Conservation (phyloP, 192 early-diverging fungal species). For the Dissophora ornata region DNA sequence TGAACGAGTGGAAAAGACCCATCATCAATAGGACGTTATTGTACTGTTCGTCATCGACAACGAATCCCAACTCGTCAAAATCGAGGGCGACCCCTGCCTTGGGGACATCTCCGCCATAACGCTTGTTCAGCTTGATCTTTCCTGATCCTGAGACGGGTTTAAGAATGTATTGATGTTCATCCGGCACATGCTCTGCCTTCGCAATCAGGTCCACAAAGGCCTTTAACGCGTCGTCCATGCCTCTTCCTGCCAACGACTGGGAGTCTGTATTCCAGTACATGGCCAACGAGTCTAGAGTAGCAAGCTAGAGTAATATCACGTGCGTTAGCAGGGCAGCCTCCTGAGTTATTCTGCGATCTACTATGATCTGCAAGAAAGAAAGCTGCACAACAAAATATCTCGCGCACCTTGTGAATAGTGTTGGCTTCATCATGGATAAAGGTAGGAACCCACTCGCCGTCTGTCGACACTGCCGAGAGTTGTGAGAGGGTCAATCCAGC, state of each 20-base stretch:
- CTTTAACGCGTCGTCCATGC: constrained; percentile 62
- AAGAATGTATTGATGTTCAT: constrained; percentile 85
- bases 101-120: constrained; percentile 61
- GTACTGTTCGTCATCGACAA: constrained; percentile 92
- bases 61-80: constrained; percentile 94
- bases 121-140: constrained; percentile 81
- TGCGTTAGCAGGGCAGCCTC: neutral
- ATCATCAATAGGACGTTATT: constrained; percentile 81
- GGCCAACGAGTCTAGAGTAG: constrained; percentile 75
- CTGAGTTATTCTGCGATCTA: no score
- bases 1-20: constrained; percentile 83
- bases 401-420: constrained; percentile 86
- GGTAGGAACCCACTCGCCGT: constrained; percentile 83
- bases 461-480: constrained; percentile 92
- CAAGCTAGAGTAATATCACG: constrained; percentile 47
- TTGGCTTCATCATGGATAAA: constrained; percentile 84
- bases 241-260: constrained; percentile 63
- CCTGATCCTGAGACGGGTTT: constrained; percentile 93
- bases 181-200: constrained; percentile 64
- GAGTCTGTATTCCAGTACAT: constrained; percentile 92
- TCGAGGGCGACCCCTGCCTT: constrained; percentile 75
- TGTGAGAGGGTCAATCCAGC: constrained; percentile 90
- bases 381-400: neutral
- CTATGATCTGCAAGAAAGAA: neutral
- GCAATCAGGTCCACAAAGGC: constrained; percentile 66